Evolutionary conservation across 352 stramenopile species (phyloP), one percentile per base, ranked within the genome.

Genomic region (Phytopythium boreale): DNA sequence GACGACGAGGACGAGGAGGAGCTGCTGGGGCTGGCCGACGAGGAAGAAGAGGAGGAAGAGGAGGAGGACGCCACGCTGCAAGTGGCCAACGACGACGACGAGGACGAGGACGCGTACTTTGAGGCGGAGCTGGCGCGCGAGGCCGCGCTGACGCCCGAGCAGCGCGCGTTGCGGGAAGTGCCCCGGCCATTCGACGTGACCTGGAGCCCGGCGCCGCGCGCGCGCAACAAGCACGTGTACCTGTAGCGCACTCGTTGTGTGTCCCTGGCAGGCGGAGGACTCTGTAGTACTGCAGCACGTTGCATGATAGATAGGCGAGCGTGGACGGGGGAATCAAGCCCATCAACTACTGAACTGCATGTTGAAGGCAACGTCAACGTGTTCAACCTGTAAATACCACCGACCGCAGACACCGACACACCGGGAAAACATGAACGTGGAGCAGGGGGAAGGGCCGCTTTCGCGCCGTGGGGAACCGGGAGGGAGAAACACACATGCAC

Each of bases 201-300:
- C 34, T 93, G 77, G 77, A 90, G 80, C 60, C 77, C 71, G 12
- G 26, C 76, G 56, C 79, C 80, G 20, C 75, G 77, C 52, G 49
- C 79, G 43, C 83, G 72, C 61, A 90, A 93, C 82, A 89, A 84
- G 71, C 82, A 93, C 75, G 73, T 91, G 77, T 93, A 90, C 66
- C 73, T 91, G 64, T 90, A 84, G n/a, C n/a, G n/a, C n/a, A n/a
- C n/a, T n/a, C n/a, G n/a, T n/a, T n/a, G n/a, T n/a, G n/a, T n/a
- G n/a, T n/a, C n/a, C n/a, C n/a, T n/a, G n/a, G n/a, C n/a, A n/a
- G 71, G 64, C 61, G 47, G 44, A 26, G 44, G 19, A 11, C 15
- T 29, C 12, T 10, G n/a, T 52, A 31, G 46, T 14, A 39, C 15
- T 47, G 41, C 41, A 2, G 11, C 37, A 43, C 9, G 43, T 19